Percentiles rank a stretch among this genome's conserved stretches.
These are phyloP conservation scores for Aethionema arabicum DNA, from an alignment of 345 rosid species.

Conservation along the genomic window DNA sequence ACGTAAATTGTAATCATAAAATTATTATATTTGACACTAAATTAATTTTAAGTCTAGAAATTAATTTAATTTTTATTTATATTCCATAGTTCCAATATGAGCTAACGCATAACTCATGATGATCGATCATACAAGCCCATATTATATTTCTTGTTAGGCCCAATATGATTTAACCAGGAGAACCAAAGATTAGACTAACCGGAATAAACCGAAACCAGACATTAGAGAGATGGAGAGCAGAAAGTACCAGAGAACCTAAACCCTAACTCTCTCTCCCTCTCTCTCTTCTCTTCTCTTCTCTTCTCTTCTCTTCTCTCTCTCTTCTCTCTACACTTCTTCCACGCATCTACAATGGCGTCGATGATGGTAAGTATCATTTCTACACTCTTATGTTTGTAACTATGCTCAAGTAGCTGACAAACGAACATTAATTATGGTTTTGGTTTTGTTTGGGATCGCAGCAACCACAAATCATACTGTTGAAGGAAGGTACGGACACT, in stretches of 20 bases:
- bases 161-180: too few relatives aligned
- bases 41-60: too few relatives aligned
- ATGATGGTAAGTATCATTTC: constrained; percentile 43
- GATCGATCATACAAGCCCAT: too few relatives aligned
- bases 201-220: too few relatives aligned
- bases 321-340: constrained; percentile 11
- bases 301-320: constrained; percentile 25
- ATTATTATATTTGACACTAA: too few relatives aligned
- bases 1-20: too few relatives aligned
- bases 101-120: too few relatives aligned
- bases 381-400: not conserved
- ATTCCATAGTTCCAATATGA: too few relatives aligned
- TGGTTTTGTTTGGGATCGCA: constrained; percentile 32
- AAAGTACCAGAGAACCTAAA: constrained; percentile 14
- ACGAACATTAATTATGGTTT: not conserved
- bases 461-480: constrained; percentile 99
- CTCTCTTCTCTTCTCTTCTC: not conserved
- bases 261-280: constrained; percentile 31
- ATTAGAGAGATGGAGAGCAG: too few relatives aligned
- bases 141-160: too few relatives aligned
- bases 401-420: constrained; percentile 4
- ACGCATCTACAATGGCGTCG: constrained; percentile 44
- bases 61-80: too few relatives aligned
- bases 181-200: too few relatives aligned
- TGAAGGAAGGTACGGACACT: constrained; percentile 97